Evolutionary conservation across 2,329 filamentous ascomycete species (phyloP).

Genomic region (Fusarium tupiense): DNA sequence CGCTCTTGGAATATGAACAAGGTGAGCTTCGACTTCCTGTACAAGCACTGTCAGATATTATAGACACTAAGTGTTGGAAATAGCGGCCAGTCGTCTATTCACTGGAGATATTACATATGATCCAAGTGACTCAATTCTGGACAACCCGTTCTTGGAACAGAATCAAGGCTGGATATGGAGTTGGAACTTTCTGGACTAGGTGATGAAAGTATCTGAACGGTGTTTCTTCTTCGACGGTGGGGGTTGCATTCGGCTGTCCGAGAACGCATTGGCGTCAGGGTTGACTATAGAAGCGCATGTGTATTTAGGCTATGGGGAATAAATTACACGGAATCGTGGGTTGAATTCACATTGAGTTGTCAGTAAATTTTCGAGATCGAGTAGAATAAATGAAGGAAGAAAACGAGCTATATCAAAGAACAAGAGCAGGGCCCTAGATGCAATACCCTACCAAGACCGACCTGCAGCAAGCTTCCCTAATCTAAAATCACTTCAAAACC

Average conservation of each 20-base stretch:
- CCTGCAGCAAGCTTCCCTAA: rapidly evolving
- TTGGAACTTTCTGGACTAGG: background rate
- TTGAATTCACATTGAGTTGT: rapidly evolving
- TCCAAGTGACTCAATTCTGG: background rate
- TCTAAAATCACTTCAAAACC: rapidly evolving
- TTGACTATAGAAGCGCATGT: background rate
- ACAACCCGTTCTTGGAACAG: rapidly evolving
- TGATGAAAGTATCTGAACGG: rapidly evolving
- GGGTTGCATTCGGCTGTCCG: rapidly evolving
- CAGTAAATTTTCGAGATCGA: rapidly evolving
- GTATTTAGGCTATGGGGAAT: rapidly evolving
- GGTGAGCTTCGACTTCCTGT: background rate
- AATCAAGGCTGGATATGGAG: background rate
- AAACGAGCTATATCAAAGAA: background rate
- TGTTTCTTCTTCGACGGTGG: background rate
- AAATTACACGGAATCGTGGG: rapidly evolving
- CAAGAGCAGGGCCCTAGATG: rapidly evolving
- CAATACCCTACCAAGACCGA: too few relatives aligned
- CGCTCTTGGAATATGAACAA: background rate
- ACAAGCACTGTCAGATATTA: background rate
- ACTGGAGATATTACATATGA: background rate
- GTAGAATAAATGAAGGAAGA: too few relatives aligned
- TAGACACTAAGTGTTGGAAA: rapidly evolving
- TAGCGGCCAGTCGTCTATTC: background rate
- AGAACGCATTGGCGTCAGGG: background rate